phyloP scores from a whole-genome alignment of 177 flowering plant species.

The Vitis hybrid region DNA sequence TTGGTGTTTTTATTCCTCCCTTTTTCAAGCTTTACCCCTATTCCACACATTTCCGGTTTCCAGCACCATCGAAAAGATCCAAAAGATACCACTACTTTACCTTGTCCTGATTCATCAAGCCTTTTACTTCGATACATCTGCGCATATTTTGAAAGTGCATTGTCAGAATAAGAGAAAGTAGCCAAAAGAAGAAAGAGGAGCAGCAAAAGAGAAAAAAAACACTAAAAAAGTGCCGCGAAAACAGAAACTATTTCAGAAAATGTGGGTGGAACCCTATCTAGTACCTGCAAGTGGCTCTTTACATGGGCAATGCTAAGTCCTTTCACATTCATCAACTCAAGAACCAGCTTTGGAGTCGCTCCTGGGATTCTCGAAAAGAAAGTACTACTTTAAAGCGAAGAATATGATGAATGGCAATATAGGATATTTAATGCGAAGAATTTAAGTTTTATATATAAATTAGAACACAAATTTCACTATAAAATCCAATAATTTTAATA shows the following conservation, averaged over 20 bases:
- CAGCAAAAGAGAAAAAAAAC: not conserved
- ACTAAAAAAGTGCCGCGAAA: not conserved
- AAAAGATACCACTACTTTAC: not conserved
- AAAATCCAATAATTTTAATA: no score
- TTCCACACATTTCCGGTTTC: no score
- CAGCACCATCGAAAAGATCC: not conserved
- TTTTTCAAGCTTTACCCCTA: not conserved
- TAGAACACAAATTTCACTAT: no score
- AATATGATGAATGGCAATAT: no score
- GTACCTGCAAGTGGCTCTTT: conserved; percentile 42
- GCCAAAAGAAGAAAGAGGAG: not conserved
- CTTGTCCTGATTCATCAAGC: conserved; percentile 26
- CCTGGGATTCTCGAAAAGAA: conserved; percentile 14
- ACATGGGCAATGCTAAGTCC: conserved; percentile 41
- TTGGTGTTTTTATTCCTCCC: not conserved
- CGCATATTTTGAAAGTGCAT: not conserved
- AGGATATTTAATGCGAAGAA: no score
- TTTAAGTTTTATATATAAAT: no score
- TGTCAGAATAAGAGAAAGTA: not conserved
- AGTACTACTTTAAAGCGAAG: no score
- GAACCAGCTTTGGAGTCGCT: conserved; percentile 39
- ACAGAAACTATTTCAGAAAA: conserved; percentile 4
- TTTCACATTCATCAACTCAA: conserved; percentile 36
- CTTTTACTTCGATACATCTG: conserved; percentile 33
- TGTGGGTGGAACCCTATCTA: not conserved